phyloP scores from a whole-genome alignment of 495 filamentous ascomycete species.

The Hyaloscypha variabilis region DNA sequence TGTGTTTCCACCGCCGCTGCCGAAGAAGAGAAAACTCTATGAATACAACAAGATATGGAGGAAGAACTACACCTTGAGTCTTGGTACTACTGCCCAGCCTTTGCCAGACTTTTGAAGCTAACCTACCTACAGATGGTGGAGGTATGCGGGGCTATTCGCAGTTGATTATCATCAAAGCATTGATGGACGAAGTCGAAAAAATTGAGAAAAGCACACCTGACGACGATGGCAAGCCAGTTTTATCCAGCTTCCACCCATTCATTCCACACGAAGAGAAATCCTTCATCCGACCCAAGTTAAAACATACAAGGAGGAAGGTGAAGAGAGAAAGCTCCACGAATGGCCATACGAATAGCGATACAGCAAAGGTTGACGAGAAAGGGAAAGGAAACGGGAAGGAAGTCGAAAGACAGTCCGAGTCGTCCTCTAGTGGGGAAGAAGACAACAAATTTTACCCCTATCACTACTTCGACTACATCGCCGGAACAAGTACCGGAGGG shows the following conservation, averaged over 20 bases:
- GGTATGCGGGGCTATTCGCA: constrained; percentile 13
- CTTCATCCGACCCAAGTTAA: background rate
- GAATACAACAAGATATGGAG: constrained; percentile 13
- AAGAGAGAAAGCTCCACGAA: no score
- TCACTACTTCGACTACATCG: constrained; percentile 53
- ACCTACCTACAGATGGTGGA: constrained; percentile 17
- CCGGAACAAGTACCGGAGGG: constrained; percentile 44
- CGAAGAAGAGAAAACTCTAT: background rate
- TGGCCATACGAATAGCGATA: no score
- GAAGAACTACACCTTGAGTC: constrained; percentile 12
- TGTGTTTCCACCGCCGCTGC: constrained; percentile 4
- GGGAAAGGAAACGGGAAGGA: no score
- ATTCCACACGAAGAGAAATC: constrained; percentile 5
- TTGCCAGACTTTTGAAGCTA: background rate
- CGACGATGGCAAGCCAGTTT: constrained; percentile 7
- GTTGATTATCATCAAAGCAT: constrained; percentile 5
- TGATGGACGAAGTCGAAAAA: constrained; percentile 15
- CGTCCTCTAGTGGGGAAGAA: constrained; percentile 4
- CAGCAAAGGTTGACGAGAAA: no score
- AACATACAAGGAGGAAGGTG: background rate
- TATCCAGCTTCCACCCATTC: constrained; percentile 8
- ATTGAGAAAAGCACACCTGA: constrained; percentile 11
- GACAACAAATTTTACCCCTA: constrained; percentile 37
- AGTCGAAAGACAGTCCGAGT: background rate
- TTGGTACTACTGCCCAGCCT: background rate